Evolutionary conservation across 192 early-diverging fungal species (phyloP).

Genomic region (Phycomyces blakesleeanus): DNA sequence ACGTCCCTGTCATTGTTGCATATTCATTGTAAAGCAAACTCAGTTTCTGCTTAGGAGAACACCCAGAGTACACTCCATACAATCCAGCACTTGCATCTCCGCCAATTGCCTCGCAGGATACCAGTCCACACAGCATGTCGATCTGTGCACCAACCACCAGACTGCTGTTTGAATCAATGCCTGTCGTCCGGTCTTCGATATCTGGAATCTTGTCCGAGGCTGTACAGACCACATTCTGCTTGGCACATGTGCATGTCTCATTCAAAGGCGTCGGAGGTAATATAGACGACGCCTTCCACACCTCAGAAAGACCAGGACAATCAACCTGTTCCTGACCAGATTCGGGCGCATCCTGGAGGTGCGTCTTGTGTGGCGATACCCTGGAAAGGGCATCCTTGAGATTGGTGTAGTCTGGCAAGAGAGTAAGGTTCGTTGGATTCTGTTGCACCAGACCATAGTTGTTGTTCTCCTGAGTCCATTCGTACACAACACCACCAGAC

Average conservation of each 20-base stretch:
- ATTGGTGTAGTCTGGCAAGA: constrained; percentile 56
- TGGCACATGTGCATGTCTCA: constrained; percentile 58
- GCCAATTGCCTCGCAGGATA: constrained; percentile 41
- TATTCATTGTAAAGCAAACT: constrained; percentile 41
- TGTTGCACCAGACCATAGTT: constrained; percentile 65
- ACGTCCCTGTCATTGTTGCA: neutral
- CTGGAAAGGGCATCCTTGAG: constrained; percentile 51
- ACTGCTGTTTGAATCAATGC: constrained; percentile 12
- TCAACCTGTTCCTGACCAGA: constrained; percentile 33
- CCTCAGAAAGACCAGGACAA: constrained; percentile 38
- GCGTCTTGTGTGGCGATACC: constrained; percentile 48
- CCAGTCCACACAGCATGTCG: constrained; percentile 41
- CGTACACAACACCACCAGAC: constrained; percentile 70
- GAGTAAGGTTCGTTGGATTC: constrained; percentile 24
- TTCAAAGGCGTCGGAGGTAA: constrained; percentile 60
- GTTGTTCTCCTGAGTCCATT: constrained; percentile 69
- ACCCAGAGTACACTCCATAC: constrained; percentile 49
- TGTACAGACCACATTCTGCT: constrained; percentile 44
- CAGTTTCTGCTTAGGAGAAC: constrained; percentile 36
- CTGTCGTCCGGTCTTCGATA: neutral
- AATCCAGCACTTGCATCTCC: constrained; percentile 33
- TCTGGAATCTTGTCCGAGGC: constrained; percentile 29
- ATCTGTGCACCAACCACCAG: constrained; percentile 32
- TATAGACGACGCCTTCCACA: constrained; percentile 47
- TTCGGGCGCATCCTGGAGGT: constrained; percentile 22